A percentile compares a stretch with the other conserved stretches of the same genome.
phyloP scores from a whole-genome alignment of 495 filamentous ascomycete genomes.

The Aspergillus indologenus region DNA sequence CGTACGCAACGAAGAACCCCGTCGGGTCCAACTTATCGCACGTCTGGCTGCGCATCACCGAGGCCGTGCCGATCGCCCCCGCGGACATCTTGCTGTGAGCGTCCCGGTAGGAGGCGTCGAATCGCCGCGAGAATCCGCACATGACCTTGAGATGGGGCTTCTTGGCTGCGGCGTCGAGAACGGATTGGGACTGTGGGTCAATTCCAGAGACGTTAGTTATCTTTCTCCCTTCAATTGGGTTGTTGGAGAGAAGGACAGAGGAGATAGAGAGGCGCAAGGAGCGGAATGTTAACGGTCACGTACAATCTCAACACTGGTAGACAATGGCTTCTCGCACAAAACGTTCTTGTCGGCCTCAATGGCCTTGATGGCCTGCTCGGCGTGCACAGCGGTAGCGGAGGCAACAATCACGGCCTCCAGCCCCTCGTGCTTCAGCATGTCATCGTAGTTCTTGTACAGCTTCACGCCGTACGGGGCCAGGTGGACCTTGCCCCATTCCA shows the following conservation, averaged over 20 bases:
- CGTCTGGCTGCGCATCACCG: slow-evolving; percentile 54
- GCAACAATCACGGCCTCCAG: slow-evolving; percentile 53
- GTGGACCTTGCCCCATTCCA: slow-evolving; percentile 49
- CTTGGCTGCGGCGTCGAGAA: slow-evolving; percentile 47
- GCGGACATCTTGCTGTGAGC: slow-evolving; percentile 43
- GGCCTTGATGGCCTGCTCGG: slow-evolving; percentile 55
- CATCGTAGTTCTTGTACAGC: slow-evolving; percentile 51
- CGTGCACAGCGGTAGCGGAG: slow-evolving; percentile 53
- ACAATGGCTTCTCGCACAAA: slow-evolving; percentile 55
- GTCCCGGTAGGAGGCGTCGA: slow-evolving; percentile 55
- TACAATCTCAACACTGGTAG: slow-evolving; percentile 51
- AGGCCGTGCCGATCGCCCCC: slow-evolving; percentile 49
- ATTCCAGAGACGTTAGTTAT: not conserved
- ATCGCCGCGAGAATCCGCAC: slow-evolving; percentile 58
- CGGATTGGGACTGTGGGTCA: slow-evolving; percentile 46
- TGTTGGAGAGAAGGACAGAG: not conserved
- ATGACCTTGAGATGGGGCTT: slow-evolving; percentile 56
- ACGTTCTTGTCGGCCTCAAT: slow-evolving; percentile 53
- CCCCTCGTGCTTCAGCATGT: slow-evolving; percentile 55
- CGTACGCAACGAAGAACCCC: slow-evolving; percentile 57
- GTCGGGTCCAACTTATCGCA: slow-evolving; percentile 55
- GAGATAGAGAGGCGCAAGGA: not conserved
- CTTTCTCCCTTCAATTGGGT: too few species aligned
- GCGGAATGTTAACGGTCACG: slow-evolving; percentile 12
- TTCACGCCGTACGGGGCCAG: slow-evolving; percentile 46